Percentiles rank a stretch among this genome's conserved stretches.
Evolutionary conservation across 1,139 yeast species (phyloP).

Genomic region (Blastobotrys petasosporus): DNA sequence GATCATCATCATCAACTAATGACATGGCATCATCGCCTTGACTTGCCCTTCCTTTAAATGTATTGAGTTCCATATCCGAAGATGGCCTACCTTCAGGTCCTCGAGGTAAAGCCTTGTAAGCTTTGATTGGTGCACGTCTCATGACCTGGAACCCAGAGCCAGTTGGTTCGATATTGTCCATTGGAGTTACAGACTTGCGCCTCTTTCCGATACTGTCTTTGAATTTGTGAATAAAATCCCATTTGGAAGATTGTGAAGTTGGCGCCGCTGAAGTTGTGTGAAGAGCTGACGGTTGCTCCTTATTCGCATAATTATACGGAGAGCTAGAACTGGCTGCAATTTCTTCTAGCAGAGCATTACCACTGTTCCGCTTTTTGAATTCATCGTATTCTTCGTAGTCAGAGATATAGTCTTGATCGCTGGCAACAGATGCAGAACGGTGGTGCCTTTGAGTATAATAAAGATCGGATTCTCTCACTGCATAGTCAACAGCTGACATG

Average conservation of each 20-base stretch:
- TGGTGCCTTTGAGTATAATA: constrained; percentile 24
- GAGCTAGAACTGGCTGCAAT: too few species aligned
- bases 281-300: too few species aligned
- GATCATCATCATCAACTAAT: neutral
- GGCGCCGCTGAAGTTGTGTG: too few species aligned
- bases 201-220: constrained; percentile 1
- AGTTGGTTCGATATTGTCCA: neutral
- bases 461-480: constrained; percentile 35
- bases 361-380: constrained; percentile 11
- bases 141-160: constrained; percentile 25
- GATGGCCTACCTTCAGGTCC: too few species aligned
- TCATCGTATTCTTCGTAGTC: constrained; percentile 14
- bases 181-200: neutral
- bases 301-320: too few species aligned
- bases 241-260: constrained; percentile 4
- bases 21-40: neutral
- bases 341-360: constrained; percentile 12
- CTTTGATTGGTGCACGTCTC: constrained; percentile 24
- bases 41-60: neutral
- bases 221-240: constrained; percentile 10
- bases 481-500: constrained; percentile 27
- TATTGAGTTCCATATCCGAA: too few species aligned
- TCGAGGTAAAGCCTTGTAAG: constrained; percentile 6
- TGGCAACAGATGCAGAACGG: neutral
- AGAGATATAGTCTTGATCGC: constrained; percentile 12